Evolutionary conservation across 2,329 filamentous ascomycete genomes (phyloP), one percentile per base, ranked within the genome.

Genomic region (Dothistroma septosporum): DNA sequence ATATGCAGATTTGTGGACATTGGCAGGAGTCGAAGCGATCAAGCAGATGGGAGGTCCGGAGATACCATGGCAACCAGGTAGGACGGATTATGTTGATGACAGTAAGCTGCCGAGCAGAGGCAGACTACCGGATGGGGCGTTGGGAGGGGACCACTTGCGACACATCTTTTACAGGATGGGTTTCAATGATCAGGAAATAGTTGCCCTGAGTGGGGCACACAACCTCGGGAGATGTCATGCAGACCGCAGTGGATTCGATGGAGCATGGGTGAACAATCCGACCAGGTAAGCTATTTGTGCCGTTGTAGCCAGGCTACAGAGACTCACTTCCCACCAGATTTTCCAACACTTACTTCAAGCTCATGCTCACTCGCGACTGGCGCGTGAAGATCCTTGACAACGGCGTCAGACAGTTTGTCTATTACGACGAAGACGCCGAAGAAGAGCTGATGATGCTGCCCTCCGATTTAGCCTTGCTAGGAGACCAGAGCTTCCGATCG

Each of bases 401-500:
- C 63, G 83, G 83, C 0, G 69, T 83, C 19, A 74, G 77, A 58
- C 84, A 87, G 74, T 88, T 85, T 70, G 80, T 82, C 49, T 84
- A 84, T 66, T 79, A 80, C 53, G 84, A 86, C 63, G 82, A 85
- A 52, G 82, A 86, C 65, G 74, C 73, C 6, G 80, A 80, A 49
- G 80, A 82, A 60, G 82, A 82, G 59, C 74, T 87, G 47, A 87
- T 87, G 85, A 87, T 87, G 85, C 70, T 87, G 69, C 85, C 85
- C 0, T 86, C 85, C 1, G 85, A 87, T 69, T 81, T 87, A 68
- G 81, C 84, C 4, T 76, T 87, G 44, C 73, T 82, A 4, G 76
- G 78, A 1, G 85, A 88, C 64, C 71, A 76, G 2, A 69, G 65
- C 6, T 87, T 88, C 70, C 70, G 76, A 19, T 74, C 75, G 7